Conservation (phyloP, 306 rosid genomes). For the apple (Malus domestica) region ASM211411v1 NC_041803.1:3916001-3916500, state of each 20-base stretch:
- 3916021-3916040: slow-evolving; percentile 54
- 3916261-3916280: not conserved
- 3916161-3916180: slow-evolving; percentile 67
- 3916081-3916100: slow-evolving; percentile 72
- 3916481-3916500: not conserved
- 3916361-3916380: slow-evolving; percentile 73
- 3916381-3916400: slow-evolving; percentile 93
- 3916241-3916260: not conserved
- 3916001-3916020: slow-evolving; percentile 43
- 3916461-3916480: not conserved
- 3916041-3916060: slow-evolving; percentile 46
- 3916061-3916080: slow-evolving; percentile 70
- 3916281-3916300: not conserved
- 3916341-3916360: slow-evolving; percentile 64
- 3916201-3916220: slow-evolving; percentile 70
- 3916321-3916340: slow-evolving; percentile 60
- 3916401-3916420: slow-evolving; percentile 89
- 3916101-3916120: slow-evolving; percentile 62
- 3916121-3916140: slow-evolving; percentile 68
- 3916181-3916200: slow-evolving; percentile 73
- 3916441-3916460: slow-evolving; percentile 31
- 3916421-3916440: slow-evolving; percentile 83
- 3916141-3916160: slow-evolving; percentile 53
- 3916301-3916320: slow-evolving; percentile 34
- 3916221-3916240: slow-evolving; percentile 12